phyloP scores from a whole-genome alignment of 129 eudicot species.

The Tagetes erecta region DNA sequence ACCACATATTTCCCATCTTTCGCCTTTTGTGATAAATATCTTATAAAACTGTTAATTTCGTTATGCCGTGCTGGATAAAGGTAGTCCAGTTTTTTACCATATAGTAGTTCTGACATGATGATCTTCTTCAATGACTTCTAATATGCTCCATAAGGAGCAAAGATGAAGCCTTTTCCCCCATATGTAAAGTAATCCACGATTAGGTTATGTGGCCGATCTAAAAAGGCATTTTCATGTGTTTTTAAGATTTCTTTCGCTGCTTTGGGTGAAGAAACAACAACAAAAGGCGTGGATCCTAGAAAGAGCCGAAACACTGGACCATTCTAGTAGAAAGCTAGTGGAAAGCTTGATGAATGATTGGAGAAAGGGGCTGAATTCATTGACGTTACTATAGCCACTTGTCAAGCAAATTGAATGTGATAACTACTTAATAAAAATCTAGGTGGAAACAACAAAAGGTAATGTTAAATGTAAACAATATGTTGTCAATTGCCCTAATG shows the following conservation, averaged over 20 bases:
- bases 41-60: constrained; percentile 26
- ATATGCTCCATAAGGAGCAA: constrained; percentile 26
- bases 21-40: constrained; percentile 2
- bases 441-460: no score
- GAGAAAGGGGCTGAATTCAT: no score
- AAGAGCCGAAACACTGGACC: constrained; percentile 32
- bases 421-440: no score
- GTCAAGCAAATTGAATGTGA: no score
- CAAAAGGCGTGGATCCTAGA: constrained; percentile 24
- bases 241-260: constrained; percentile 35
- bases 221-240: constrained; percentile 25
- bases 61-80: constrained; percentile 26
- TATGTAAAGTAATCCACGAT: neutral
- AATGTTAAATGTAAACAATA: no score
- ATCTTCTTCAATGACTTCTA: constrained; percentile 45
- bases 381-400: no score
- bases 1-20: constrained; percentile 18
- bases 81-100: constrained; percentile 18
- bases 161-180: constrained; percentile 9
- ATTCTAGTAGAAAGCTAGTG: constrained; percentile 18
- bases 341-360: no score
- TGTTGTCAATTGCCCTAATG: no score
- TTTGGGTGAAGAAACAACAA: constrained; percentile 29
- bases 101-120: constrained; percentile 33
- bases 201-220: constrained; percentile 32